Percentiles rank a stretch among this genome's conserved stretches.
Evolutionary conservation across 768 basidiomycete genomes (phyloP).

Genomic region (Phlebiopsis flavidoalba): DNA sequence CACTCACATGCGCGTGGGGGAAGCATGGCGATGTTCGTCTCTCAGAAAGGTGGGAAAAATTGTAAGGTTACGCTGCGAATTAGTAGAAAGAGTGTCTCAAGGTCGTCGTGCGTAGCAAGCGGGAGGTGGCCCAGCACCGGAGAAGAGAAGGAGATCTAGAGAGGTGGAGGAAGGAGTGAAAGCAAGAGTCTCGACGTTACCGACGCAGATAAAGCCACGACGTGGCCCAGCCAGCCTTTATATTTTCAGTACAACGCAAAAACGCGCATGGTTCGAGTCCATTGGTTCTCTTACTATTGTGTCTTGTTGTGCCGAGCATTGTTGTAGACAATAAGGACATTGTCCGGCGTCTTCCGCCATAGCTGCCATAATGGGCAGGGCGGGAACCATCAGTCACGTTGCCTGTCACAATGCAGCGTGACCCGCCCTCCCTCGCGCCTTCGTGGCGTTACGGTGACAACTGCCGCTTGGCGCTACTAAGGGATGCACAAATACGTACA

Average conservation of each 20-base stretch:
- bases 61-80: not conserved
- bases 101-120: conserved; percentile 1
- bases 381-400: not conserved
- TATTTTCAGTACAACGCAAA: not conserved
- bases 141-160: conserved; percentile 13
- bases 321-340: conserved; percentile 2
- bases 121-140: conserved; percentile 25
- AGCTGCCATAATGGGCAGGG: not conserved
- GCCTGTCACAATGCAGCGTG: not conserved
- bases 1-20: conserved; percentile 46
- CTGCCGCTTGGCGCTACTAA: not conserved
- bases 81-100: not conserved
- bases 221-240: conserved; percentile 1
- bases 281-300: conserved; percentile 1
- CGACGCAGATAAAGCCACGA: not conserved
- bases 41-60: not conserved
- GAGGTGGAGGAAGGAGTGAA: conserved; percentile 5
- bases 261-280: not conserved
- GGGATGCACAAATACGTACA: not conserved
- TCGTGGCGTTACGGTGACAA: conserved; percentile 1
- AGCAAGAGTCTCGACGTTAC: not conserved
- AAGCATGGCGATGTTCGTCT: conserved; percentile 25
- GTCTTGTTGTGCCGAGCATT: not conserved
- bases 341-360: not conserved
- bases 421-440: not conserved